phyloP scores from a whole-genome alignment of 148 eudicot genomes.

The Vaccinium darrowii region DNA sequence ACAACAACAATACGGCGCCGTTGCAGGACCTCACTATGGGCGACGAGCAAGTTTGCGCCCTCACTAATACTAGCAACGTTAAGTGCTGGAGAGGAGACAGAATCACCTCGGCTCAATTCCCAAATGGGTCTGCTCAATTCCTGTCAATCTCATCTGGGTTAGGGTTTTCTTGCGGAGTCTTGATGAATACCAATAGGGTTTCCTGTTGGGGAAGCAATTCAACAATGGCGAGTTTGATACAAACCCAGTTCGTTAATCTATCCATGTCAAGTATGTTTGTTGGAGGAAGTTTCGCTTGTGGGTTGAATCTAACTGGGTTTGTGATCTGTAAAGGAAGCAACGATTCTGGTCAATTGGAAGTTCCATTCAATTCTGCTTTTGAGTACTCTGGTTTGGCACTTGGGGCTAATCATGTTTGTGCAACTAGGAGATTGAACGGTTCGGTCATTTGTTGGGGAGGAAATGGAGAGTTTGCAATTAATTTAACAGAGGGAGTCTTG shows the following conservation, averaged over 20 bases:
- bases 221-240: conserved; percentile 31
- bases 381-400: conserved; percentile 15
- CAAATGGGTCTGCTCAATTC: conserved; percentile 18
- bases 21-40: conserved; percentile 56
- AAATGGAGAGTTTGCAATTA: conserved; percentile 40
- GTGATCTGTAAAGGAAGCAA: conserved; percentile 61
- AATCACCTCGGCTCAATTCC: not conserved
- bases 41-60: conserved; percentile 52
- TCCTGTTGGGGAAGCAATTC: conserved; percentile 74
- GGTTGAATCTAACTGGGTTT: conserved; percentile 42
- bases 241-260: not conserved
- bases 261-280: conserved; percentile 1
- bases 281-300: conserved; percentile 57
- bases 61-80: conserved; percentile 1
- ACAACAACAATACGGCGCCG: conserved; percentile 26
- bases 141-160: conserved; percentile 65
- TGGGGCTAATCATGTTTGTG: conserved; percentile 17
- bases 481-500: conserved; percentile 15
- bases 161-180: conserved; percentile 74
- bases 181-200: conserved; percentile 29
- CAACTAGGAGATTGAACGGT: not conserved
- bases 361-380: conserved; percentile 23
- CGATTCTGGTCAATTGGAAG: conserved; percentile 37
- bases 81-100: conserved; percentile 28
- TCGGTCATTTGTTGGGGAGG: conserved; percentile 66